These are phyloP conservation scores for Crucihimalaya himalaica DNA, from an alignment of 345 rosid species.

Conservation along the genomic window DNA sequence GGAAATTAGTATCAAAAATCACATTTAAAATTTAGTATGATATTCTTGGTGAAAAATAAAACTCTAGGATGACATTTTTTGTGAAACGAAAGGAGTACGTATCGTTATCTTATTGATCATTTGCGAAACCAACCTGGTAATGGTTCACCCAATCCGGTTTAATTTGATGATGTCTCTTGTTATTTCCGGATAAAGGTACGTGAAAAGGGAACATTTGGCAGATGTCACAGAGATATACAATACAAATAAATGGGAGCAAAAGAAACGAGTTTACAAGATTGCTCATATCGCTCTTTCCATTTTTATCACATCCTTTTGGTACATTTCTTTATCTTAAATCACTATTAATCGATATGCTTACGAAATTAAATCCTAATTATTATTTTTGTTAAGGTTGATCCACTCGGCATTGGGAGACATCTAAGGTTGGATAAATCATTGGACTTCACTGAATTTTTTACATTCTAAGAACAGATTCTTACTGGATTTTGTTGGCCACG, in stretches of 20 bases:
- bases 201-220: slow-evolving; percentile 58
- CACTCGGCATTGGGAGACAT: slow-evolving; percentile 41
- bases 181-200: slow-evolving; percentile 51
- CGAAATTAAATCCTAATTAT: background rate
- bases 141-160: background rate
- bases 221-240: slow-evolving; percentile 97
- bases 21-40: too few relatives aligned
- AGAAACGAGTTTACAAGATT: slow-evolving; percentile 75
- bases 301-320: slow-evolving; percentile 82
- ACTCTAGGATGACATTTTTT: too few relatives aligned
- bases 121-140: background rate
- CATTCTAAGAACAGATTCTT: background rate
- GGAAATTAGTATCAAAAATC: too few relatives aligned
- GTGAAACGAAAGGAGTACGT: too few relatives aligned
- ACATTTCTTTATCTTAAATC: slow-evolving; percentile 15
- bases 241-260: slow-evolving; percentile 77
- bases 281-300: slow-evolving; percentile 63
- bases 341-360: background rate
- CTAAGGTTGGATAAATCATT: slow-evolving; percentile 12
- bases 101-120: too few relatives aligned
- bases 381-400: slow-evolving; percentile 32
- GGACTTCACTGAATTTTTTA: background rate
- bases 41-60: too few relatives aligned
- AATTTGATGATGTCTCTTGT: background rate
- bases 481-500: slow-evolving; percentile 8